Evolutionary conservation across 2,329 filamentous ascomycete genomes (phyloP), one percentile per base, ranked within the genome.

Genomic region (Pseudogymnoascus sp.): DNA sequence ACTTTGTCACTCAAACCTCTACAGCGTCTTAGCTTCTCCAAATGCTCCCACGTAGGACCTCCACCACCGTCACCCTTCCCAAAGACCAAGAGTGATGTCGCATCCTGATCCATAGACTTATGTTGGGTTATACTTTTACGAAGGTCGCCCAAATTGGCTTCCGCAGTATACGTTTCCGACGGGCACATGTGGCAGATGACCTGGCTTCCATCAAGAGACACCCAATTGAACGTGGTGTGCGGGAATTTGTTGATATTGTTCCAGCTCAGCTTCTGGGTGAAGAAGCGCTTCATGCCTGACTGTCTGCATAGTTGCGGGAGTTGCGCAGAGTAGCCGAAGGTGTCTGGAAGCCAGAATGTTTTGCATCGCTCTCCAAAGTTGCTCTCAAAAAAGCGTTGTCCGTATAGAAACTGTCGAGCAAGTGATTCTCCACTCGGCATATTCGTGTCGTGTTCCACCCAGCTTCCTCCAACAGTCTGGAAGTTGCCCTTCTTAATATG

Each of bases 161-260:
- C 88, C 2, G 95, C 90, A 4, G 93, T 97, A 75, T 99, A 97
- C 0, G 95, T 97, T 77, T 99, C 93, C 1, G 91, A 85, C 1
- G 95, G 95, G 2, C 93, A 87, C 95, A 99, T 99, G 73, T 99
- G 95, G 75, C 93, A 97, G 66, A 99, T 86, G 68, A 99, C 95
- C 73, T 97, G 95, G 72, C 90, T 96, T 64, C 95, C 93, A 74
- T 99, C 95, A 13, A 97, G 84, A 11, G 92, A 86, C 33, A 99
- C 93, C 95, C 95, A 99, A 76, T 96, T 96, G 82, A 99, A 99
- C 0, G 95, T 97, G 5, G 95, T 97, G 74, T 97, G 95, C 0
- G 95, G 95, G 78, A 97, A 99, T 73, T 90, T 96, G 78, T 97
- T 97, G 82, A 97, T 97, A 75, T 97, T 97, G 80, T 97, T 97